Evolutionary conservation across 1,284 basidiomycete species (phyloP).

Genomic region (Sanguinoderma infundibulare): DNA sequence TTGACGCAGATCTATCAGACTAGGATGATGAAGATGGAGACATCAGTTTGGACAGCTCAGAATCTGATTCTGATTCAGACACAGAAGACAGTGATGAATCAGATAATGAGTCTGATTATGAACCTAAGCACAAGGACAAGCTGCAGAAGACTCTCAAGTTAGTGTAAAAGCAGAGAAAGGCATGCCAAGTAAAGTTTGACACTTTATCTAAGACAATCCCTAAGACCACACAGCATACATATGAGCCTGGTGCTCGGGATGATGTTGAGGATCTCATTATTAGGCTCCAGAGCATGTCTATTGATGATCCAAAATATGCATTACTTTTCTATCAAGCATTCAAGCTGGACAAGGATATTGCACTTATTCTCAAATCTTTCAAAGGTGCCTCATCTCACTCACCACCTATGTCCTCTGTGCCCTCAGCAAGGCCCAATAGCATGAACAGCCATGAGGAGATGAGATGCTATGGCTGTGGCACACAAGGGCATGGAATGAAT

Average conservation of each 20-base stretch:
- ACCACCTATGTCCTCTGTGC: neutral
- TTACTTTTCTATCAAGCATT: too few species aligned
- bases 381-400: neutral
- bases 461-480: neutral
- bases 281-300: neutral
- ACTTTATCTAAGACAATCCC: neutral
- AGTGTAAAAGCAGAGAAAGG: neutral
- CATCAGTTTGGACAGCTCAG: too few species aligned
- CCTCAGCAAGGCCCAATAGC: neutral
- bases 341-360: too few species aligned
- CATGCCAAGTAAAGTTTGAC: neutral
- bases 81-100: neutral
- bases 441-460: neutral
- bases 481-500: neutral
- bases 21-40: neutral
- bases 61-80: neutral
- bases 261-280: neutral
- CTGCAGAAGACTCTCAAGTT: neutral
- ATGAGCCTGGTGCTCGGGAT: neutral
- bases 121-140: neutral
- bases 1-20: neutral
- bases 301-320: neutral
- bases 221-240: neutral
- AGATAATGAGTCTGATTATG: neutral
- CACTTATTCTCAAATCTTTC: too few species aligned